These are phyloP conservation scores for Ustilaginoidea virens DNA, from an alignment of 2,329 filamentous ascomycete genomes.

Conservation along the genomic window DNA sequence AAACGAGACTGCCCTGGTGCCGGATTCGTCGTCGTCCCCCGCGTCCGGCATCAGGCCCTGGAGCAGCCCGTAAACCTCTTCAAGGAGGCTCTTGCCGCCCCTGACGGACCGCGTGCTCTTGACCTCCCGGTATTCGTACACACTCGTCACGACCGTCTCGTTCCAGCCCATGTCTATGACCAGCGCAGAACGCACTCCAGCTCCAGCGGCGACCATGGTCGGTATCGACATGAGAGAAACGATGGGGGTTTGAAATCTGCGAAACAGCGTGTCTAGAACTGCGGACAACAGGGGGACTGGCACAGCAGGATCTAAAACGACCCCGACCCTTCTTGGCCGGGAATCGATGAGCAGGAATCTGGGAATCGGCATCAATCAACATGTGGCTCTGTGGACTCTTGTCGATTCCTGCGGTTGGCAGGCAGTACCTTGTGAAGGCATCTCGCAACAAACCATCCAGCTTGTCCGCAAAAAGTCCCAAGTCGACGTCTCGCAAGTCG, in stretches of 20 bases:
- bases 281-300: conserved; percentile 66
- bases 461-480: conserved; percentile 73
- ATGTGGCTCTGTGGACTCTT: no score
- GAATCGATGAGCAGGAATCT: conserved; percentile 57
- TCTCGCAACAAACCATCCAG: conserved; percentile 71
- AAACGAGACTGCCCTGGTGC: conserved; percentile 39
- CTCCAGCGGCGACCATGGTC: conserved; percentile 58
- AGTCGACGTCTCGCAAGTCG: conserved; percentile 57
- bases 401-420: no score
- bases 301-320: conserved; percentile 63
- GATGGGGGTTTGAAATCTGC: conserved; percentile 61
- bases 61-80: conserved; percentile 52
- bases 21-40: conserved; percentile 14
- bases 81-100: conserved; percentile 56
- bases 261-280: conserved; percentile 64
- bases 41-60: conserved; percentile 15
- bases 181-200: conserved; percentile 72
- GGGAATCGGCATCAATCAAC: no score
- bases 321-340: conserved; percentile 55
- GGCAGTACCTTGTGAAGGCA: conserved; percentile 56
- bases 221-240: conserved; percentile 70
- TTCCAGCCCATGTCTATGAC: conserved; percentile 87
- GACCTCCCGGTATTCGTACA: conserved; percentile 85
- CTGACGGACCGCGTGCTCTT: conserved; percentile 53
- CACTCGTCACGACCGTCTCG: conserved; percentile 70